phyloP scores from a whole-genome alignment of 2,329 filamentous ascomycete species.

The Aspergillus neoniger region DNA sequence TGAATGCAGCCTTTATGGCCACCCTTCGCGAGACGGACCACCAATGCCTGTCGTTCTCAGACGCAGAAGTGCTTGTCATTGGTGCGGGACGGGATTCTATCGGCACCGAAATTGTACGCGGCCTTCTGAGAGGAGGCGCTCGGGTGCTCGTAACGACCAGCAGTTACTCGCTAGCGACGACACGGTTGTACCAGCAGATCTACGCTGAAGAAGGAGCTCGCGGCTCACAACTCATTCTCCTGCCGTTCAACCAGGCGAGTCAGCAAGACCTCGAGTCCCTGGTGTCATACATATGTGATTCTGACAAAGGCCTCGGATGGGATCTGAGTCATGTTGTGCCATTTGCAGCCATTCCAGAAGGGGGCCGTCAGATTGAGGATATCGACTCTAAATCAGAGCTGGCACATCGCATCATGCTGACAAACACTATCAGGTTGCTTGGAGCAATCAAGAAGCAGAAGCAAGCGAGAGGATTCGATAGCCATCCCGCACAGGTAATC shows the following conservation, averaged over 20 bases:
- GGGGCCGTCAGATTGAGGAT: constrained; percentile 7
- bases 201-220: constrained; percentile 6
- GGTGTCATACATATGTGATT: constrained; percentile 4
- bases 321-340: constrained; percentile 10
- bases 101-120: neutral
- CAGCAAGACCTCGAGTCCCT: constrained; percentile 3
- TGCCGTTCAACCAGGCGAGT: constrained; percentile 13
- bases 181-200: constrained; percentile 3
- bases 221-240: constrained; percentile 5
- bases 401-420: constrained; percentile 9
- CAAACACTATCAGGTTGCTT: constrained; percentile 5
- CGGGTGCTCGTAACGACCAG: constrained; percentile 10
- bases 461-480: neutral
- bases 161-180: constrained; percentile 3
- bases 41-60: neutral
- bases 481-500: constrained; percentile 9
- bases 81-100: constrained; percentile 10
- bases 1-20: neutral
- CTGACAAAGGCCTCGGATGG: neutral
- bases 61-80: constrained; percentile 7
- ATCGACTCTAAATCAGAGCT: constrained; percentile 6
- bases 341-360: constrained; percentile 8
- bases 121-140: constrained; percentile 8
- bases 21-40: neutral
- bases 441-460: constrained; percentile 8